Conservation (phyloP, 148 eudicot species). For the Linanthus parryae region DNA sequence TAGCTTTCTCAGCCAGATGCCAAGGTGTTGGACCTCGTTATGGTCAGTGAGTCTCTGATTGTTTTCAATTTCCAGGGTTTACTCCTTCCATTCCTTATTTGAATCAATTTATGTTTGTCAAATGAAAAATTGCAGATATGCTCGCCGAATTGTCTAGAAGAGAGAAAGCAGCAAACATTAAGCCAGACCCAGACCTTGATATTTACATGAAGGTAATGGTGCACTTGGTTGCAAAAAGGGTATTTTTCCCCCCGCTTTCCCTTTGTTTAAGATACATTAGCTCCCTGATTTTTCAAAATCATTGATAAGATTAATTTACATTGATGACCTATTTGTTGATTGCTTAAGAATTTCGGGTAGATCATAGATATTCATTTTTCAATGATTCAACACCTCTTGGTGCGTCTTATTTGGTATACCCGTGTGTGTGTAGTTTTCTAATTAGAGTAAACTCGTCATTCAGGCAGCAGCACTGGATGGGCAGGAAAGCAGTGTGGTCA, state of each 20-base stretch:
- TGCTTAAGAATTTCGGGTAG: background rate
- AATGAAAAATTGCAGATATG: slow-evolving; percentile 26
- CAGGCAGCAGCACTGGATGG: slow-evolving; percentile 24
- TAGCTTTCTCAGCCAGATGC: no score
- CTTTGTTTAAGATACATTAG: background rate
- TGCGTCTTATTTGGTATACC: slow-evolving; percentile 18
- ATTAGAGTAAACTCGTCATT: no score
- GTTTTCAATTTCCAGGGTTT: background rate
- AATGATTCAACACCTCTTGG: slow-evolving; percentile 15
- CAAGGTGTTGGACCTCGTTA: no score
- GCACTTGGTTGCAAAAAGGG: background rate
- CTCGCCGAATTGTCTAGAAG: slow-evolving; percentile 24
- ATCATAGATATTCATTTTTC: background rate
- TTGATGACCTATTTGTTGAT: background rate
- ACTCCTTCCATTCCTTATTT: background rate
- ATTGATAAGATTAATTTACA: background rate
- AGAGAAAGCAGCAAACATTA: slow-evolving; percentile 21
- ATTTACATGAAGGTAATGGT: slow-evolving; percentile 32
- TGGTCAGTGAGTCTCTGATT: background rate
- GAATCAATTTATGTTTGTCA: background rate
- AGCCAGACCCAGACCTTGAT: slow-evolving; percentile 28
- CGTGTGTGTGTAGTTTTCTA: background rate
- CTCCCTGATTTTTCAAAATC: background rate
- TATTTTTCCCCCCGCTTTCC: background rate
- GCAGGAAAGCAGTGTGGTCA: slow-evolving; percentile 20